A percentile compares a stretch with the other conserved stretches of the same genome.
Conservation (phyloP, 352 stramenopile genomes). For the Hyphochytrium catenoides region DNA sequence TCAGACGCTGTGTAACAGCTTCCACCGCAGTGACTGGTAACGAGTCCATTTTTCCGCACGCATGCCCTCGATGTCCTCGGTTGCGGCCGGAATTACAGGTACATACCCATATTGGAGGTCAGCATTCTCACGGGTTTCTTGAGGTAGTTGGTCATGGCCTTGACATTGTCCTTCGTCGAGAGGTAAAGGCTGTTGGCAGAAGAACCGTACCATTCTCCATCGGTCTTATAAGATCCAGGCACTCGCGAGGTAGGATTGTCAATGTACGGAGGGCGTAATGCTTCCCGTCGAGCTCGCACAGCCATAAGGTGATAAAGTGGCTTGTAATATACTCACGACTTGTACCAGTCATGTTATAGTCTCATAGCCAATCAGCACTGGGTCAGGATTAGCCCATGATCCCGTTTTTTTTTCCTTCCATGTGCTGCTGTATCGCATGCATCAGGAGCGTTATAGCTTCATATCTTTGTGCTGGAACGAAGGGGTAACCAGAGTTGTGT, state of each 20-base stretch:
- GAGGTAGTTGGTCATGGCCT: conserved; percentile 22
- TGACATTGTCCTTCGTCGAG: conserved; percentile 15
- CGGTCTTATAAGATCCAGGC: conserved; percentile 14
- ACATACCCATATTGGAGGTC: too few species aligned
- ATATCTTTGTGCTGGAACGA: conserved; percentile 26
- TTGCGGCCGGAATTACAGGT: conserved; percentile 18
- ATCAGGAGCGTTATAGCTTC: conserved; percentile 16
- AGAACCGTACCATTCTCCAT: conserved; percentile 17
- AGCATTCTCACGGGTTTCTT: conserved; percentile 1
- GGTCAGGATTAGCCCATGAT: conserved; percentile 17
- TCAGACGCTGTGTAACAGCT: conserved; percentile 35
- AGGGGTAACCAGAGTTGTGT: conserved; percentile 21
- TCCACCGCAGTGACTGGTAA: conserved; percentile 30
- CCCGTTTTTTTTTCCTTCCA: conserved; percentile 17
- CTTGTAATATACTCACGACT: conserved; percentile 29
- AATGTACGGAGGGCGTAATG: conserved; percentile 21
- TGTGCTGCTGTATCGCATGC: conserved; percentile 24
- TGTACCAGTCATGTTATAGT: conserved; percentile 21
- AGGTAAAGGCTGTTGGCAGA: conserved; percentile 18
- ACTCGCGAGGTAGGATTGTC: conserved; percentile 34
- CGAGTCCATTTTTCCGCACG: conserved; percentile 14
- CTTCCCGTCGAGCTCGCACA: conserved; percentile 14
- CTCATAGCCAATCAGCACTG: conserved; percentile 29
- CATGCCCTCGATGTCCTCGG: conserved; percentile 15
- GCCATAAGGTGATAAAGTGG: conserved; percentile 18